Conservation (phyloP, 2,329 filamentous ascomycete species). For the Cladobotryum protrusum region DNA sequence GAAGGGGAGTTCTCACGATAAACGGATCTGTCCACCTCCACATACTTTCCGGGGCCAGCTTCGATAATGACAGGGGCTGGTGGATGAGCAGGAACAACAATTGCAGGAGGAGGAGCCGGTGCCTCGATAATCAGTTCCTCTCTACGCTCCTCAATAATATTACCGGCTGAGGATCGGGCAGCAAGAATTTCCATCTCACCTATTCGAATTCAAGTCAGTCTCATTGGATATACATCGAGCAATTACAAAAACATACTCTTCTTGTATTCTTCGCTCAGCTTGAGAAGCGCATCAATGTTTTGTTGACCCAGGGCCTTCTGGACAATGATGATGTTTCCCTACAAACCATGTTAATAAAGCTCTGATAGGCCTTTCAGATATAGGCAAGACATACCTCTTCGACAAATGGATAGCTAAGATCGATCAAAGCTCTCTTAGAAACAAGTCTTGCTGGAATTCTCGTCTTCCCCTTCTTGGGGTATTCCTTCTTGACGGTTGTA, state of each 20-base stretch:
- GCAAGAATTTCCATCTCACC: slow-evolving; percentile 40
- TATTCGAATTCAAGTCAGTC: slow-evolving; percentile 15
- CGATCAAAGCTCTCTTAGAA: slow-evolving; percentile 71
- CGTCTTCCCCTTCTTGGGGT: slow-evolving; percentile 82
- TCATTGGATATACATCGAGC: slow-evolving; percentile 11
- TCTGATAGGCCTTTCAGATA: background rate
- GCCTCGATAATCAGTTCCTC: slow-evolving; percentile 34
- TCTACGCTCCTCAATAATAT: slow-evolving; percentile 42
- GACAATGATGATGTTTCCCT: slow-evolving; percentile 78
- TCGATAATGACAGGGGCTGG: slow-evolving; percentile 28
- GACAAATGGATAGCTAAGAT: slow-evolving; percentile 78
- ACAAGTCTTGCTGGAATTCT: slow-evolving; percentile 77
- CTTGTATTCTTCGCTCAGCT: slow-evolving; percentile 71
- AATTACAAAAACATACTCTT: slow-evolving; percentile 40
- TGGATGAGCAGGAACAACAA: slow-evolving; percentile 17
- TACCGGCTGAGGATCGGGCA: slow-evolving; percentile 41
- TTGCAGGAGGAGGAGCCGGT: slow-evolving; percentile 18
- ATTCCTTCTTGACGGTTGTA: slow-evolving; percentile 53
- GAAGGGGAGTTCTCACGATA: slow-evolving; percentile 46
- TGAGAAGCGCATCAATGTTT: slow-evolving; percentile 86
- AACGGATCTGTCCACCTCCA: slow-evolving; percentile 41
- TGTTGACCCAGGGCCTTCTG: slow-evolving; percentile 80
- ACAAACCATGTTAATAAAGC: slow-evolving; percentile 8
- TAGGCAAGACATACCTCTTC: slow-evolving; percentile 59
- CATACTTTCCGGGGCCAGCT: slow-evolving; percentile 27